These are phyloP conservation scores for Saccharum officinarum DNA, from an alignment of 176 grass and related monocot genomes.

Conservation along the genomic window DNA sequence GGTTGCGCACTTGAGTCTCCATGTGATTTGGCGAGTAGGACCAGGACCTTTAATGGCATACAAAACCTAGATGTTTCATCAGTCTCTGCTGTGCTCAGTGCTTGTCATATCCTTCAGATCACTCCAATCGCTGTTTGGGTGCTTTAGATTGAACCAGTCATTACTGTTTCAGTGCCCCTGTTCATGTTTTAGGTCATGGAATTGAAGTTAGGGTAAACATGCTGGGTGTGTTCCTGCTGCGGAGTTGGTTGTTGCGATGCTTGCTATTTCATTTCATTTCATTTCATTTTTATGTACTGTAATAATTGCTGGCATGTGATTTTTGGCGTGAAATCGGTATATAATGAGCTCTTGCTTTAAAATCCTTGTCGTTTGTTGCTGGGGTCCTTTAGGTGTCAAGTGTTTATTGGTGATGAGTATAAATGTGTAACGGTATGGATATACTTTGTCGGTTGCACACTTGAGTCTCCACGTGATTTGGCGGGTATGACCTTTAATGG, in stretches of 20 bases:
- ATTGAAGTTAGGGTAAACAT: not conserved
- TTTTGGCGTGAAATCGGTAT: conserved; percentile 6
- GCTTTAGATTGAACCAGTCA: not conserved
- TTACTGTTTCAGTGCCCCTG: not conserved
- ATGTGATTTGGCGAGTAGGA: not conserved
- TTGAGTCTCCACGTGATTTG: conserved; percentile 5
- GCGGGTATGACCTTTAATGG: not conserved
- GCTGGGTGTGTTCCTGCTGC: not conserved
- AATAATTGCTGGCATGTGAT: not conserved
- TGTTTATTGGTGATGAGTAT: not conserved
- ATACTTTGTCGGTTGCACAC: not conserved
- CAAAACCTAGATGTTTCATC: no score
- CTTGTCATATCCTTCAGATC: no score
- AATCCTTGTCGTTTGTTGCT: not conserved
- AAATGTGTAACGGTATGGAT: not conserved
- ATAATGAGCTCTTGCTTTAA: not conserved
- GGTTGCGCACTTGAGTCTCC: not conserved
- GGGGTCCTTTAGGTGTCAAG: not conserved
- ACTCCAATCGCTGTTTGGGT: not conserved
- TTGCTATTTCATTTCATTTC: not conserved
- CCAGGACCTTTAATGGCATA: not conserved
- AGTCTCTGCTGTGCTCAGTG: no score
- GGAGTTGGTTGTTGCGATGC: not conserved
- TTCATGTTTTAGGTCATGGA: conserved; percentile 12
- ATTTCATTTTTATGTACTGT: conserved; percentile 10